These are phyloP conservation scores for Forsythia viridissima DNA, from an alignment of 257 asterid species.

Conservation along the genomic window DNA sequence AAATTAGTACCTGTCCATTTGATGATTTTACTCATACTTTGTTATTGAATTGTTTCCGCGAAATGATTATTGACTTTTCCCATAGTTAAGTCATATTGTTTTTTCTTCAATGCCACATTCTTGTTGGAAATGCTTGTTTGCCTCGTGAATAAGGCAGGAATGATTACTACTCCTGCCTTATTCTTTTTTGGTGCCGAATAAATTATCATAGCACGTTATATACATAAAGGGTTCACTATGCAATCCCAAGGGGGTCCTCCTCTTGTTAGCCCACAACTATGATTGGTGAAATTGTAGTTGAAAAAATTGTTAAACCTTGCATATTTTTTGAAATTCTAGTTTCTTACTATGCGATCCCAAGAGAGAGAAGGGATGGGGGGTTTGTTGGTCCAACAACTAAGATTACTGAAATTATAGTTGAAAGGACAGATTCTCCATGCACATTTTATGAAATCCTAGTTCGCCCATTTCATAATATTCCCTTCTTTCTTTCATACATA, in stretches of 20 bases:
- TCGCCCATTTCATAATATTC: no score
- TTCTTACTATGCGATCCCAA: no score
- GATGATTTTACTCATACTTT: not conserved
- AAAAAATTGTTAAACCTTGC: no score
- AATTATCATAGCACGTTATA: not conserved
- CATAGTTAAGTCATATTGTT: not conserved
- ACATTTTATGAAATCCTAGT: no score
- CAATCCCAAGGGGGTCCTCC: not conserved
- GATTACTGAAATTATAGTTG: no score
- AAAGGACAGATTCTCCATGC: no score
- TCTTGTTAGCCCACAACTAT: not conserved
- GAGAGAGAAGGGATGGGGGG: no score
- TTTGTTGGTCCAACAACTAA: no score
- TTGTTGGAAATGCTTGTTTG: not conserved
- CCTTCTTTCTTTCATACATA: no score
- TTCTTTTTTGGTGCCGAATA: not conserved
- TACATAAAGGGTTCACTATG: not conserved
- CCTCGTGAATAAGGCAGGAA: not conserved
- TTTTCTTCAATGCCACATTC: not conserved
- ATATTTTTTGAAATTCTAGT: no score
- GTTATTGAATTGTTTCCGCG: not conserved
- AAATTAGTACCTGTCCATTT: not conserved
- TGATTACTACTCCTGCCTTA: not conserved
- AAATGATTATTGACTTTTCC: not conserved
- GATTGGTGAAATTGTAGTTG: no score